A percentile compares a stretch with the other conserved stretches of the same genome.
Evolutionary conservation across 805 yeast species (phyloP).

Genomic region (Blastobotrys peoriensis): DNA sequence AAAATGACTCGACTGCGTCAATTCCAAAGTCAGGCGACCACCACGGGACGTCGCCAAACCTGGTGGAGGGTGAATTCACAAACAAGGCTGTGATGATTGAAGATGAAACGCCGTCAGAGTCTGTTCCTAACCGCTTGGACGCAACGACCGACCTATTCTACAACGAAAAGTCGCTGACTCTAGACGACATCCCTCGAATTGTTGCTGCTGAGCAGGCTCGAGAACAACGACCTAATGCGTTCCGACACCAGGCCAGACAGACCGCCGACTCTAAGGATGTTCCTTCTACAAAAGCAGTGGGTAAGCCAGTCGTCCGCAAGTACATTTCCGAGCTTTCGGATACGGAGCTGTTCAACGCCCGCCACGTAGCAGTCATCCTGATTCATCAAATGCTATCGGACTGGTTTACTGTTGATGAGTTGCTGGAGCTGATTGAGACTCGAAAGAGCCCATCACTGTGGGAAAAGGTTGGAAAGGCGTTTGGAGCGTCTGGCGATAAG

Average conservation of each 20-base stretch:
- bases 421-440: constrained; percentile 33
- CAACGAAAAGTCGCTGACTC: constrained; percentile 77
- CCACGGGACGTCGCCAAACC: not conserved
- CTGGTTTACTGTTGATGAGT: constrained; percentile 34
- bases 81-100: constrained; percentile 10
- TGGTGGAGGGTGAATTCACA: not conserved
- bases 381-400: constrained; percentile 31
- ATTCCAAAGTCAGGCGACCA: not conserved
- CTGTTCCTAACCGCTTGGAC: constrained; percentile 34
- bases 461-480: constrained; percentile 35
- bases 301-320: constrained; percentile 6
- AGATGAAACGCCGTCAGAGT: constrained; percentile 9
- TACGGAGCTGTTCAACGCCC: constrained; percentile 51
- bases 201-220: constrained; percentile 97
- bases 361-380: constrained; percentile 52
- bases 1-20: constrained; percentile 17
- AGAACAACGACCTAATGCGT: constrained; percentile 88
- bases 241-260: constrained; percentile 59
- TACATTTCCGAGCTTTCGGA: constrained; percentile 38
- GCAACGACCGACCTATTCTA: constrained; percentile 65
- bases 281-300: constrained; percentile 12
- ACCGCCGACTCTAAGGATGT: constrained; percentile 15
- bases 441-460: constrained; percentile 38
- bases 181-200: constrained; percentile 94
- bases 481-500: constrained; percentile 16